Evolutionary conservation across 2,329 filamentous ascomycete genomes (phyloP).

Genomic region (Colletotrichum acutatum): DNA sequence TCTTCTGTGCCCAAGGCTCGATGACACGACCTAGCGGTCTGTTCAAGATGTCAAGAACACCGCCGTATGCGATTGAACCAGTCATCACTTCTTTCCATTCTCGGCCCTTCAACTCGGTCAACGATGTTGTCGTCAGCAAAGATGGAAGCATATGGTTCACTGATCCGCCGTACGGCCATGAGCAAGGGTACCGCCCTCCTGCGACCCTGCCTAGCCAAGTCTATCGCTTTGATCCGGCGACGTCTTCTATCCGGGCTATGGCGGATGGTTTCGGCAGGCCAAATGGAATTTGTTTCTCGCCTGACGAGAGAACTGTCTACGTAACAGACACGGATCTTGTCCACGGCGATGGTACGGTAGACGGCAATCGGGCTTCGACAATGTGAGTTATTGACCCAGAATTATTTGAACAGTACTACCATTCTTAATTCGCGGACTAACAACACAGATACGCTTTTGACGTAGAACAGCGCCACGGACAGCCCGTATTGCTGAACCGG

Average conservation of each 20-base stretch:
- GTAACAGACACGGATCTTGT: neutral
- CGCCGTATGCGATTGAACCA: neutral
- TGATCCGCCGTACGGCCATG: neutral
- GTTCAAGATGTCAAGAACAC: neutral
- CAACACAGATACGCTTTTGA: neutral
- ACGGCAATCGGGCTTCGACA: neutral
- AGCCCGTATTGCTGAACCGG: neutral
- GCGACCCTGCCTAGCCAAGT: neutral
- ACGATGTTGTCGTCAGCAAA: neutral
- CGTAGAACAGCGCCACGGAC: neutral
- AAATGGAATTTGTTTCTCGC: neutral
- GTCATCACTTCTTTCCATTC: neutral
- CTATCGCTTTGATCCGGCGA: no score
- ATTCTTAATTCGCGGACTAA: neutral
- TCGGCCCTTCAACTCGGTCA: neutral
- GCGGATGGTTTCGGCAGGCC: no score
- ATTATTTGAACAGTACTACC: no score
- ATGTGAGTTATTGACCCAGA: neutral
- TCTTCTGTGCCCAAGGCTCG: neutral
- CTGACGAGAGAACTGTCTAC: neutral
- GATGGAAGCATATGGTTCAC: neutral
- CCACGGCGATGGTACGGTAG: neutral
- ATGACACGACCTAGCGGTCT: neutral
- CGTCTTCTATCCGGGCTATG: no score
- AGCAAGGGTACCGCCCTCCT: neutral